Percentiles rank a stretch among this genome's conserved stretches.
These are phyloP conservation scores for Cladorrhinum sp. DNA, from an alignment of 2,329 filamentous ascomycete genomes.

Conservation along the genomic window DNA sequence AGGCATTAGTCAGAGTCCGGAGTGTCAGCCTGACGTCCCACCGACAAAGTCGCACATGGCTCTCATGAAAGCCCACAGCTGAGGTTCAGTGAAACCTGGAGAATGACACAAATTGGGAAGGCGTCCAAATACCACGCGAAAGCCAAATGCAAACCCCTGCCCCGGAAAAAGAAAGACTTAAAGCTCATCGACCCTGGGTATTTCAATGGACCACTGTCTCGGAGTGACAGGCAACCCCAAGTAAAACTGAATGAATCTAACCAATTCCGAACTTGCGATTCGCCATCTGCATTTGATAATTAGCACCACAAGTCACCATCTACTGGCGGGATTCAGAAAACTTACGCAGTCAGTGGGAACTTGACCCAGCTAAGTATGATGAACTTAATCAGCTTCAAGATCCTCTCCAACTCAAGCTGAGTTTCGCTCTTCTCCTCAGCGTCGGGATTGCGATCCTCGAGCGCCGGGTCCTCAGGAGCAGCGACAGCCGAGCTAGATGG, in stretches of 20 bases:
- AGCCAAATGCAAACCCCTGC: background rate
- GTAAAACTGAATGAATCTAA: conserved; percentile 49
- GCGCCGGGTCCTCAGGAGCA: conserved; percentile 36
- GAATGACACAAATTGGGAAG: background rate
- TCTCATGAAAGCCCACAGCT: background rate
- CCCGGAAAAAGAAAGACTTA: conserved; percentile 29
- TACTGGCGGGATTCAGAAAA: conserved; percentile 33
- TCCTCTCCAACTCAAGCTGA: conserved; percentile 59
- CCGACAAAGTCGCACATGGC: no score
- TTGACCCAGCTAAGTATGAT: conserved; percentile 69
- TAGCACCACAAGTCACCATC: background rate
- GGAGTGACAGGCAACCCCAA: conserved; percentile 52
- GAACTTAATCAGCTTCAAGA: conserved; percentile 61
- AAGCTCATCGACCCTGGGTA: conserved; percentile 49
- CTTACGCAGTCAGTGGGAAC: conserved; percentile 69
- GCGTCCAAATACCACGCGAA: no score
- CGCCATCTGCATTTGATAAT: conserved; percentile 34
- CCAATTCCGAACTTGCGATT: conserved; percentile 44
- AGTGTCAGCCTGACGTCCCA: background rate
- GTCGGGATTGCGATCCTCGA: conserved; percentile 42
- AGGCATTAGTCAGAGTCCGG: background rate
- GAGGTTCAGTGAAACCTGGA: background rate
- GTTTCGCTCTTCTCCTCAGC: conserved; percentile 51
- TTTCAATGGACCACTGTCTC: conserved; percentile 45
- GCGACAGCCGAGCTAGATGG: conserved; percentile 32